A percentile compares a stretch with the other conserved stretches of the same genome.
Evolutionary conservation across 768 basidiomycete species (phyloP).

Genomic region (Boletales sp.): DNA sequence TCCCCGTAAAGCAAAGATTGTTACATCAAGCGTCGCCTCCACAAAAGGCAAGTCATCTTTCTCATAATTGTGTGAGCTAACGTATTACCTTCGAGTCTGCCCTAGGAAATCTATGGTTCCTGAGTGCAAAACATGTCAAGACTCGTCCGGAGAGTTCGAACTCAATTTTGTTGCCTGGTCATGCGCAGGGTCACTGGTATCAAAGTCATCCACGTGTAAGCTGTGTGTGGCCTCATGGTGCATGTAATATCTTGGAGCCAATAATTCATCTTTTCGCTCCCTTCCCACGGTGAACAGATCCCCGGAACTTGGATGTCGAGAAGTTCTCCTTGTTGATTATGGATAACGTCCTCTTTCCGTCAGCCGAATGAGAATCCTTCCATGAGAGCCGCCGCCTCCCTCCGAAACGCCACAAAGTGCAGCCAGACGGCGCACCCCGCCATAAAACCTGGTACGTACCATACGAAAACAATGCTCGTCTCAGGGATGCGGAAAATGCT

Average conservation of each 20-base stretch:
- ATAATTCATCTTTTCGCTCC: conserved; percentile 4
- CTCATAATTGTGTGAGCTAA: background rate
- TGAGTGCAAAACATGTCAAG: background rate
- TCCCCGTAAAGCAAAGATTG: background rate
- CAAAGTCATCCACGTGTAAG: conserved; percentile 8
- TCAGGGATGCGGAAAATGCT: no score
- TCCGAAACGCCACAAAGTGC: conserved; percentile 25
- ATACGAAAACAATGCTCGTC: no score
- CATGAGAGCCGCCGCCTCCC: background rate
- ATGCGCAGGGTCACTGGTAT: background rate
- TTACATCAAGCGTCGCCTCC: conserved; percentile 17
- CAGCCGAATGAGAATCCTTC: conserved; percentile 2
- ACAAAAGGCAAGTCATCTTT: background rate
- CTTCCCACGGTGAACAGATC: conserved; percentile 13
- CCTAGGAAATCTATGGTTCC: background rate
- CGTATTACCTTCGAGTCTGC: no score
- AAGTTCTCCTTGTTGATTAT: conserved; percentile 20
- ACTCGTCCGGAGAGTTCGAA: background rate
- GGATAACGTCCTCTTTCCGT: conserved; percentile 5
- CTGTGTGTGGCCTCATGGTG: conserved; percentile 17
- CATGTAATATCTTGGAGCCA: background rate
- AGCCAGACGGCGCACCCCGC: background rate
- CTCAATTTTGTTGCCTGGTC: background rate
- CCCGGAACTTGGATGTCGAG: conserved; percentile 18
- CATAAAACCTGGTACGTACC: no score